phyloP scores from a whole-genome alignment of 768 basidiomycete genomes.

The Clathrus columnatus region DNA sequence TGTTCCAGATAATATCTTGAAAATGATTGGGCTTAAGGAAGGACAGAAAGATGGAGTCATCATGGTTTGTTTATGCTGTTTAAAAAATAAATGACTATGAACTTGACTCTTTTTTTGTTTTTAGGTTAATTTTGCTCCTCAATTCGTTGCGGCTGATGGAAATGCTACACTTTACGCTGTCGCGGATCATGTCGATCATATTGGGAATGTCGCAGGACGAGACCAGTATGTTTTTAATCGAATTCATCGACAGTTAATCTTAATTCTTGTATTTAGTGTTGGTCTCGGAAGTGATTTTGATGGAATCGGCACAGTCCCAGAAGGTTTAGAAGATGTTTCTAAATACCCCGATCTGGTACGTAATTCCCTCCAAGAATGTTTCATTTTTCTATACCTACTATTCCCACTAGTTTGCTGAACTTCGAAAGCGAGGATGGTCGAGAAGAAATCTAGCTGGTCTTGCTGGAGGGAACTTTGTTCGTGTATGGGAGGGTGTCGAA shows the following conservation, averaged over 20 bases:
- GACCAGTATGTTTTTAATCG: slow-evolving; percentile 44
- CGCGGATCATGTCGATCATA: slow-evolving; percentile 84
- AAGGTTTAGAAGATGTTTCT: slow-evolving; percentile 83
- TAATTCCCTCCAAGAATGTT: slow-evolving; percentile 1
- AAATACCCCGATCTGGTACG: slow-evolving; percentile 76
- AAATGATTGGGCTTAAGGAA: slow-evolving; percentile 51
- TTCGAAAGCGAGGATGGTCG: slow-evolving; percentile 81
- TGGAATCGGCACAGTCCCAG: slow-evolving; percentile 58
- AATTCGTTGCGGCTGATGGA: slow-evolving; percentile 54
- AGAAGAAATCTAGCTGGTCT: slow-evolving; percentile 76
- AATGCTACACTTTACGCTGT: slow-evolving; percentile 60
- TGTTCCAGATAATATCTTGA: slow-evolving; percentile 73
- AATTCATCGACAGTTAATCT: slow-evolving; percentile 2
- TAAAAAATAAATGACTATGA: background rate
- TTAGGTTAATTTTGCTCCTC: slow-evolving; percentile 75
- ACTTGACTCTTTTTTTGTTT: background rate
- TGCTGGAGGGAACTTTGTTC: slow-evolving; percentile 76
- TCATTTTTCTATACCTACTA: background rate
- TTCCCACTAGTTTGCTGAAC: slow-evolving; percentile 64
- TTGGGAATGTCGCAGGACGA: slow-evolving; percentile 63
- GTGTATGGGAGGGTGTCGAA: slow-evolving; percentile 74
- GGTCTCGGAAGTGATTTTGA: slow-evolving; percentile 83
- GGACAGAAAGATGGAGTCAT: slow-evolving; percentile 75
- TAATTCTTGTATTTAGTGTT: slow-evolving; percentile 39
- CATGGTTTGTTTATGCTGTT: slow-evolving; percentile 47